Conservation (phyloP, 2,329 filamentous ascomycete genomes). For the Immersiporthe knoxdaviesiana region DNA sequence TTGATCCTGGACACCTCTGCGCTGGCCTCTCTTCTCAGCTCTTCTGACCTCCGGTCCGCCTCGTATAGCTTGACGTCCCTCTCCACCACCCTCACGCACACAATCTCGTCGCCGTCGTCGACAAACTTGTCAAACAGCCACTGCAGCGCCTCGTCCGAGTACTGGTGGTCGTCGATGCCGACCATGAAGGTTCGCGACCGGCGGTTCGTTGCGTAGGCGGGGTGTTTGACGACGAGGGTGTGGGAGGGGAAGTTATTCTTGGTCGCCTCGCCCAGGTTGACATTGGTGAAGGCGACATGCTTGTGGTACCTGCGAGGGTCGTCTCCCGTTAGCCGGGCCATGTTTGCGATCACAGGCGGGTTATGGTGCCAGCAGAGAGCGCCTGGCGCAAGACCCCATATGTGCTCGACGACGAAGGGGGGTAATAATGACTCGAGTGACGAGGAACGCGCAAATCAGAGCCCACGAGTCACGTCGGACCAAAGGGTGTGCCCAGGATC, state of each 20-base stretch:
- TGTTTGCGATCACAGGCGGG: slow-evolving; percentile 33
- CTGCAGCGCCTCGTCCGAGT: slow-evolving; percentile 88
- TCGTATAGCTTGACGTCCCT: slow-evolving; percentile 73
- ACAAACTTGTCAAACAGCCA: slow-evolving; percentile 92
- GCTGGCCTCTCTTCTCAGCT: slow-evolving; percentile 77
- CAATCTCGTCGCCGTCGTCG: slow-evolving; percentile 90
- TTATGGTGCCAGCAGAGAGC: neutral
- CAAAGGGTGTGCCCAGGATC: neutral
- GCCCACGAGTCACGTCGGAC: neutral
- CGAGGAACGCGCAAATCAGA: neutral
- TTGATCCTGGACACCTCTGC: slow-evolving; percentile 76
- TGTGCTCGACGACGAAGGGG: neutral
- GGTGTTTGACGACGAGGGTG: slow-evolving; percentile 83
- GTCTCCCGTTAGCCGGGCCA: slow-evolving; percentile 49
- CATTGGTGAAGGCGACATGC: slow-evolving; percentile 65
- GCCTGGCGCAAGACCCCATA: slow-evolving; percentile 10
- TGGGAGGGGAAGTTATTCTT: slow-evolving; percentile 68
- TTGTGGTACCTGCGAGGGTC: slow-evolving; percentile 56
- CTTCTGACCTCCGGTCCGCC: slow-evolving; percentile 49
- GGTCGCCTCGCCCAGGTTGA: slow-evolving; percentile 60
- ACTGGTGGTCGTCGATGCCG: slow-evolving; percentile 87
- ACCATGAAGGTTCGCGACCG: slow-evolving; percentile 88
- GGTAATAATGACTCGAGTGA: neutral
- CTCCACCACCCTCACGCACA: slow-evolving; percentile 86
- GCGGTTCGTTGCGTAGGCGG: slow-evolving; percentile 79